Conservation (phyloP, 257 asterid species). For the Solanum chiquidenum region DNA sequence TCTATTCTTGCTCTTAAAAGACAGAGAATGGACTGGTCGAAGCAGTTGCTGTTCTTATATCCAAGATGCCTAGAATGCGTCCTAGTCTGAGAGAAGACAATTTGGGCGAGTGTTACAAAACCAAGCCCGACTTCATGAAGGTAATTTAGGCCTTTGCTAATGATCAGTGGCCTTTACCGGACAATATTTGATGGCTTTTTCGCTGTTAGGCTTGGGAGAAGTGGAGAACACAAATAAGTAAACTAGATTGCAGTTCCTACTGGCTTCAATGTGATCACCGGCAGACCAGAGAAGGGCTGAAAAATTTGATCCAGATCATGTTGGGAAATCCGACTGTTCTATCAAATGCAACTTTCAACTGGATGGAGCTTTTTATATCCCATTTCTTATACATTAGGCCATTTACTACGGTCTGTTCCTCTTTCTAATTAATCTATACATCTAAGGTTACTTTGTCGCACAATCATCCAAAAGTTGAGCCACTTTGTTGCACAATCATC, state of each 20-base stretch:
- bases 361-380: slow-evolving; percentile 84
- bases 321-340: slow-evolving; percentile 70
- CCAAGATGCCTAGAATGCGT: slow-evolving; percentile 86
- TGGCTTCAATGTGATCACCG: slow-evolving; percentile 91
- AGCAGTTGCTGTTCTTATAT: slow-evolving; percentile 80
- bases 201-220: slow-evolving; percentile 86
- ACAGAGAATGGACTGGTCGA: slow-evolving; percentile 92
- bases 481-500: neutral
- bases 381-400: slow-evolving; percentile 87
- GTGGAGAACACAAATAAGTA: slow-evolving; percentile 84
- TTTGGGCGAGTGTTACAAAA: slow-evolving; percentile 60
- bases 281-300: slow-evolving; percentile 68
- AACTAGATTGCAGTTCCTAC: slow-evolving; percentile 79
- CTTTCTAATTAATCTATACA: neutral
- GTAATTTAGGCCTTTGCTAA: slow-evolving; percentile 22
- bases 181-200: slow-evolving; percentile 3
- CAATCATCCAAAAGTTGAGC: neutral
- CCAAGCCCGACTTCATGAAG: slow-evolving; percentile 91
- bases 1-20: slow-evolving; percentile 29
- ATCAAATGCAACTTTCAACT: slow-evolving; percentile 58
- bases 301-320: slow-evolving; percentile 79
- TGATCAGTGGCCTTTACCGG: neutral
- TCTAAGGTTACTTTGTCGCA: neutral
- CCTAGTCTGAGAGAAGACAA: slow-evolving; percentile 40
- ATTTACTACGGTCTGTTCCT: slow-evolving; percentile 57